phyloP scores from a whole-genome alignment of 78 protist genomes.

The Capsaspora owczarzaki region DNA sequence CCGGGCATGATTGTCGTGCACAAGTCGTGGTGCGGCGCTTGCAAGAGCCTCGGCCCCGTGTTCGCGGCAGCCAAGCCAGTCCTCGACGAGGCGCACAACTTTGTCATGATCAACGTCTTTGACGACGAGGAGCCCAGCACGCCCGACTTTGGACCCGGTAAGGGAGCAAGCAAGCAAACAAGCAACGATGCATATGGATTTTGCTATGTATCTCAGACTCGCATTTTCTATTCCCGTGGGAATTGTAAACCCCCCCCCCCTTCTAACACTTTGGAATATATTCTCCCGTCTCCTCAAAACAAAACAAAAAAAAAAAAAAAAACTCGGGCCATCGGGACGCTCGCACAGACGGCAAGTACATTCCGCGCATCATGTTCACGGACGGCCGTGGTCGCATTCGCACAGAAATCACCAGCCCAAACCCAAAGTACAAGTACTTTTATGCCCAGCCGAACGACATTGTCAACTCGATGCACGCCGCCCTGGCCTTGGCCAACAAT shows the following conservation, averaged over 20 bases:
- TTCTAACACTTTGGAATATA: background rate
- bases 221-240: too few relatives aligned
- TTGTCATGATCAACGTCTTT: constrained; percentile 11
- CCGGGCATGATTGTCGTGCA: constrained; percentile 17
- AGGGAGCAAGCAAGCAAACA: too few relatives aligned
- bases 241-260: too few relatives aligned
- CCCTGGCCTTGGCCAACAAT: too few relatives aligned
- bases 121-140: constrained; percentile 13
- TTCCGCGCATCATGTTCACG: constrained; percentile 18
- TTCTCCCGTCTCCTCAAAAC: too few relatives aligned
- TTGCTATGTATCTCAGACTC: too few relatives aligned
- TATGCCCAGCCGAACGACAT: background rate
- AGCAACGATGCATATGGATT: too few relatives aligned
- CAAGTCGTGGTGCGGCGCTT: constrained; percentile 24
- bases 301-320: too few relatives aligned
- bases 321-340: too few relatives aligned
- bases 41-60: constrained; percentile 20
- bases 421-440: constrained; percentile 17
- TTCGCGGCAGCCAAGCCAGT: background rate
- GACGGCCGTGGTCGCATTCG: background rate
- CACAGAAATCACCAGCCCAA: background rate
- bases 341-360: constrained; percentile 13
- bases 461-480: background rate
- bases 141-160: background rate
- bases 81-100: background rate